phyloP scores from a whole-genome alignment of 2,329 filamentous ascomycete genomes.

The Zymoseptoria passerinii region DNA sequence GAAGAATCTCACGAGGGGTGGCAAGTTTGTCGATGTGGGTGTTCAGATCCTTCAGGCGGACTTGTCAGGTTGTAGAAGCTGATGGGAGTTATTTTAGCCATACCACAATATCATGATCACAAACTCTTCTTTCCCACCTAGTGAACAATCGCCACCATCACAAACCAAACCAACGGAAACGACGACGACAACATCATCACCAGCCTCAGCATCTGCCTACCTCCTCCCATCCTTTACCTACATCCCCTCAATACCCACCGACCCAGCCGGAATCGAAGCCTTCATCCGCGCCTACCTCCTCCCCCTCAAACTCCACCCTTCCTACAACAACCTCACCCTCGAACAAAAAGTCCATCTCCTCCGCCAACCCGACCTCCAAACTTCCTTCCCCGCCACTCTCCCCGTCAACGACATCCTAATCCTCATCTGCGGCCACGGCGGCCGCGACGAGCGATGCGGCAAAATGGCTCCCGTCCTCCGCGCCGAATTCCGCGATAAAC shows the following conservation, averaged over 20 bases:
- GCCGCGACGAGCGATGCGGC: constrained; percentile 74
- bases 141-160: constrained; percentile 5
- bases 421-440: constrained; percentile 79
- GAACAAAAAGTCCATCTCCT: constrained; percentile 39
- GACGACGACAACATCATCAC: not conserved
- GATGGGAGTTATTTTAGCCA: constrained; percentile 47
- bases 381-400: constrained; percentile 47
- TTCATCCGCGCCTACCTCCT: constrained; percentile 60
- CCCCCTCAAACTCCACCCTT: constrained; percentile 52
- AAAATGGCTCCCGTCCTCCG: constrained; percentile 66
- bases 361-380: constrained; percentile 42
- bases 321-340: constrained; percentile 50
- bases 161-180: constrained; percentile 11
- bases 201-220: constrained; percentile 53
- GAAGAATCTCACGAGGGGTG: constrained; percentile 36
- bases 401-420: constrained; percentile 63
- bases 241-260: constrained; percentile 60
- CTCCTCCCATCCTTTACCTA: constrained; percentile 79
- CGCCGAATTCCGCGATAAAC: constrained; percentile 57
- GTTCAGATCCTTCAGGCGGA: not conserved
- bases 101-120: constrained; percentile 73
- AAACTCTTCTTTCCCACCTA: constrained; percentile 64
- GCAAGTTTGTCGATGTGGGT: constrained; percentile 41
- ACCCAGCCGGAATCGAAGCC: constrained; percentile 44
- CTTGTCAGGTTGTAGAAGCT: constrained; percentile 8